phyloP scores from a whole-genome alignment of 106 monocot species.

The Allium fistulosum region DNA sequence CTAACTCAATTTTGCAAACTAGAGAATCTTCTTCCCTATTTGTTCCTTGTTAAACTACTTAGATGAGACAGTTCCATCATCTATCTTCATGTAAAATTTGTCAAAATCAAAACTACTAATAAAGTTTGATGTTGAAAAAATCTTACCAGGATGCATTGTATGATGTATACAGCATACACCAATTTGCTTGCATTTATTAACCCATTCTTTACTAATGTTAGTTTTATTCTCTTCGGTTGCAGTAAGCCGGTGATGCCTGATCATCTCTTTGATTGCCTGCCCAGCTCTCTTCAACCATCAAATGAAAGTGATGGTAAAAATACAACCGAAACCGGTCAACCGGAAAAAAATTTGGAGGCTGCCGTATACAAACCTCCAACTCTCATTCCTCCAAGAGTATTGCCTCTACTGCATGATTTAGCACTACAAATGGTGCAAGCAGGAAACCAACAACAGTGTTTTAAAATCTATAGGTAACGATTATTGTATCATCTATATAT shows the following conservation, averaged over 20 bases:
- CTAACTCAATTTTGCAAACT: too few species aligned
- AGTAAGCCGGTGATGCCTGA: conserved; percentile 88
- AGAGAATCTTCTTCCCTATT: too few species aligned
- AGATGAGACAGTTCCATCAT: too few species aligned
- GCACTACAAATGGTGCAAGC: conserved; percentile 74
- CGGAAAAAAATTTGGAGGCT: conserved; percentile 38
- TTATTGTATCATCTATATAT: too few species aligned
- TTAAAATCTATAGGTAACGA: conserved; percentile 60
- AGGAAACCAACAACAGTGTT: conserved; percentile 65
- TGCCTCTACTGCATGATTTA: conserved; percentile 72
- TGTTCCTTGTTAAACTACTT: too few species aligned
- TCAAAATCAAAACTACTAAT: too few species aligned
- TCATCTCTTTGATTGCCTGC: conserved; percentile 62
- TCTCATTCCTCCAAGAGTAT: conserved; percentile 65
- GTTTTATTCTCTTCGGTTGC: conserved; percentile 23
- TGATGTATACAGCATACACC: too few species aligned
- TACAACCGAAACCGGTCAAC: conserved; percentile 10
- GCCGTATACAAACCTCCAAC: conserved; percentile 68
- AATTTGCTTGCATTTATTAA: too few species aligned
- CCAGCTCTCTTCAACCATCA: conserved; percentile 53
- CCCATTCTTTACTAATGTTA: too few species aligned
- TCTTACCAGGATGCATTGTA: too few species aligned
- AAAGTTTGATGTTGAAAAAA: too few species aligned
- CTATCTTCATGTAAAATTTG: too few species aligned
- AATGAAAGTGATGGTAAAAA: conserved; percentile 36